Evolutionary conservation across 257 asterid genomes (phyloP).

Genomic region (Ilex aquifolium): DNA sequence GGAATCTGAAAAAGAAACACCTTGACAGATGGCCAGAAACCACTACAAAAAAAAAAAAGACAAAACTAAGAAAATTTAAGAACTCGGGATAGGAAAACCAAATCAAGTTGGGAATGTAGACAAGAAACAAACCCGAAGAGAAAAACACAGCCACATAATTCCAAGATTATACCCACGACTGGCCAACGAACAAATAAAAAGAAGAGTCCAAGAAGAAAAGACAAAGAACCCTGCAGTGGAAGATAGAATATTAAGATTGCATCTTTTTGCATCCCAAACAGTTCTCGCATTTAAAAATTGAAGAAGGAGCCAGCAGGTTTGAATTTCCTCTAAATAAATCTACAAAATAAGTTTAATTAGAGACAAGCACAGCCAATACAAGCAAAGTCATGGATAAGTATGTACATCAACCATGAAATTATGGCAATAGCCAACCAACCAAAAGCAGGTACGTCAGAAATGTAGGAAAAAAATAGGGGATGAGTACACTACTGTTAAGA

Average conservation of each 20-base stretch:
- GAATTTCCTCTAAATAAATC: background rate
- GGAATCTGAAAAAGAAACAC: conserved; percentile 76
- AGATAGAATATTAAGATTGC: too few species aligned
- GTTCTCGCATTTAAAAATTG: background rate
- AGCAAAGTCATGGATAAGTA: background rate
- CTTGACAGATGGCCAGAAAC: conserved; percentile 87
- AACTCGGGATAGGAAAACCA: conserved; percentile 6
- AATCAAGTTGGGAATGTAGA: conserved; percentile 2
- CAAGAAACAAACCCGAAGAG: conserved; percentile 53
- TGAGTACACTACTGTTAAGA: too few species aligned
- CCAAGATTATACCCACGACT: conserved; percentile 59
- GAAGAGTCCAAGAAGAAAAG: conserved; percentile 70
- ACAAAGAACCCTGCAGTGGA: conserved; percentile 47
- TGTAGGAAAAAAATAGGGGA: too few species aligned
- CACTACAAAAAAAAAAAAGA: conserved; percentile 35
- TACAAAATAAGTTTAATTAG: conserved; percentile 1
- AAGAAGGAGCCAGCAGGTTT: background rate
- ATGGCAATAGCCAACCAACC: too few species aligned
- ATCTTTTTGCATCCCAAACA: too few species aligned
- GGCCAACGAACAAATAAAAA: conserved; percentile 85
- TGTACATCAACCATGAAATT: too few species aligned
- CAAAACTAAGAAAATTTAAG: background rate
- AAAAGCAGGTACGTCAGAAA: too few species aligned
- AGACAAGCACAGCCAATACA: background rate
- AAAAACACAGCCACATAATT: conserved; percentile 58